Evolutionary conservation across 1,284 basidiomycete genomes (phyloP), one percentile per base, ranked within the genome.

Genomic region (Inonotus hispidus): DNA sequence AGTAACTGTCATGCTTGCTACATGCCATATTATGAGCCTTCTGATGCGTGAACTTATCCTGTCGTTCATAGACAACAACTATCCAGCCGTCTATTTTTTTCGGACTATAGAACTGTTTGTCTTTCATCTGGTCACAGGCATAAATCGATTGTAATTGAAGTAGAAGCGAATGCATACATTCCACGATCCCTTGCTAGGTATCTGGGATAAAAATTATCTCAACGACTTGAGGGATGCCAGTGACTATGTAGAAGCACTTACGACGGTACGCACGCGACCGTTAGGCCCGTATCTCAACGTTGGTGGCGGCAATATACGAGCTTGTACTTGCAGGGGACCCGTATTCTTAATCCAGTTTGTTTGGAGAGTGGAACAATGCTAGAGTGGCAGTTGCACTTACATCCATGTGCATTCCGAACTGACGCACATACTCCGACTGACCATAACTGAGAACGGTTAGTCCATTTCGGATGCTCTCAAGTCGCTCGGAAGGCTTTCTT

Each of bases 391-490:
- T 35, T 7, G 13, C 43, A 41, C 37, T 41, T 37, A 55, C 32
- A 10, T 52, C 16, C 45, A 64, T 54, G 35, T 43, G 46, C 58
- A 59, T 62, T 1, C 58, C 61, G n/a, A 63, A 62, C 3, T 53
- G 57, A 63, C 80, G 77, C 29, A 91, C 80, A 65, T 90, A 91
- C 71, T 88, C 82, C 0, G 88, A 90, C 71, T 87, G 81, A 0
- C 85, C 84, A 65, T 89, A 90, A 29, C 79, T 75, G 53, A 91
- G 75, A 66, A 87, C 85, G 56, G 70, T 73, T 35, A 87, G 74
- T 2, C 85, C 87, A 25, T 75, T 75, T 13, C 63, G 70, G 53
- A 90, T 90, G 63, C 82, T 84, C 14, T 70, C 69, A 1, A 89
- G 71, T n/a, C 88, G 81, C 1, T 86, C 83, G 1, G 69, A 65